These are phyloP conservation scores for Backusella luteola DNA, from an alignment of 192 early-diverging fungal genomes.

Conservation along the genomic window DNA sequence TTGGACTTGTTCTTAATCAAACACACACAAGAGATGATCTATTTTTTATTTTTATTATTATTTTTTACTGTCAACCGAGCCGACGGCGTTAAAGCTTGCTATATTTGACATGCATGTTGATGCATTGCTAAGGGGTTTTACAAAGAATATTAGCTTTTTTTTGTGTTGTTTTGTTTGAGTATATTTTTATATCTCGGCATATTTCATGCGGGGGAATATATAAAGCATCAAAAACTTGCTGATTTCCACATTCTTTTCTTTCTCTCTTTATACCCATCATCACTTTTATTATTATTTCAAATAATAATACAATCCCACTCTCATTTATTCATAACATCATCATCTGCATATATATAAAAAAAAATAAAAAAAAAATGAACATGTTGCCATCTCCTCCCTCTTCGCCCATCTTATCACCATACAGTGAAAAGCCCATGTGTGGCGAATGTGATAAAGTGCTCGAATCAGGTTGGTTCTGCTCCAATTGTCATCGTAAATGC, in stretches of 20 bases:
- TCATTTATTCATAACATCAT: not conserved
- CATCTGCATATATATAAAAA: not conserved
- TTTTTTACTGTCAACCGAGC: conserved; percentile 11
- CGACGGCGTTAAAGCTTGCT: conserved; percentile 13
- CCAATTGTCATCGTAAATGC: conserved; percentile 31
- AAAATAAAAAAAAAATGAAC: conserved; percentile 13
- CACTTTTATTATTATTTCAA: not conserved
- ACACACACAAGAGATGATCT: not conserved
- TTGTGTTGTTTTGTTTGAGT: not conserved
- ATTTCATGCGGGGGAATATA: not conserved
- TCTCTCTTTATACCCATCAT: not conserved
- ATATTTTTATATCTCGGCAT: not conserved
- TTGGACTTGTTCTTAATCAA: not conserved
- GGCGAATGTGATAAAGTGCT: conserved; percentile 30
- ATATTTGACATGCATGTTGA: conserved; percentile 7
- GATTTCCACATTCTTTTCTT: not conserved
- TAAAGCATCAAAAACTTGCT: not conserved
- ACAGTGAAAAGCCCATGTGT: conserved; percentile 16
- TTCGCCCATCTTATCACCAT: conserved; percentile 10
- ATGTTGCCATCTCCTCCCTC: conserved; percentile 19
- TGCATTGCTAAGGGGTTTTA: not conserved
- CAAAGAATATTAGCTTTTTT: not conserved
- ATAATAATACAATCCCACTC: not conserved
- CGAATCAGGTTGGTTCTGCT: conserved; percentile 34
- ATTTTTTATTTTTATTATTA: not conserved